Conservation (phyloP, 129 eudicot genomes). For the Flaveria trinervia region DNA sequence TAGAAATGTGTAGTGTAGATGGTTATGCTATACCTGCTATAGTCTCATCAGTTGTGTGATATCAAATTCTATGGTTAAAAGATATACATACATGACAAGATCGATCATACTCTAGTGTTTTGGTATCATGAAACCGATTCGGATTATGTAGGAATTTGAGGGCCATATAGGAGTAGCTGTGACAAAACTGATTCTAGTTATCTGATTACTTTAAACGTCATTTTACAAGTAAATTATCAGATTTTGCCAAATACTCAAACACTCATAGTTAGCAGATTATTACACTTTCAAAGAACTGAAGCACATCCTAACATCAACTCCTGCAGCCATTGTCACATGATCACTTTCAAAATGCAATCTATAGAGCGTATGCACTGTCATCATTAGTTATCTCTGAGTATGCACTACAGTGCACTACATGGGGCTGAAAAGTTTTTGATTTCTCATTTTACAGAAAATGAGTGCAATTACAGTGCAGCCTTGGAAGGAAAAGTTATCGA, state of each 20-base stretch:
- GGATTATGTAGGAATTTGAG: not conserved
- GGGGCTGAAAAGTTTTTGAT: not conserved
- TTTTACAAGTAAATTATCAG: not conserved
- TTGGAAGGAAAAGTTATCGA: slow-evolving; percentile 86
- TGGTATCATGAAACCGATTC: not conserved
- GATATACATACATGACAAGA: not conserved
- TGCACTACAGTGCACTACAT: not conserved
- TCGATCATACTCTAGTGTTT: not conserved
- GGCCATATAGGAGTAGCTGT: not conserved
- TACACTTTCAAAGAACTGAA: not conserved
- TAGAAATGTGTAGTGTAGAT: not conserved
- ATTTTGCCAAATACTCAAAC: not conserved
- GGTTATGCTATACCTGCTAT: not conserved
- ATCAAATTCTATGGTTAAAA: not conserved
- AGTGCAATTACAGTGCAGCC: slow-evolving; percentile 64
- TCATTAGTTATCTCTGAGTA: not conserved
- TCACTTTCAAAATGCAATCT: not conserved
- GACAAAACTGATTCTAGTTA: not conserved
- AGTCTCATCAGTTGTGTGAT: slow-evolving; percentile 2
- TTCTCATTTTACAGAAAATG: slow-evolving; percentile 14
- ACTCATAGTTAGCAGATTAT: not conserved
- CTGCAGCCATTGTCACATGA: not conserved
- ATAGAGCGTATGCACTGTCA: not conserved
- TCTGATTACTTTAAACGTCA: not conserved
- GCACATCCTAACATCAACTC: not conserved